These are phyloP conservation scores for Apiospora hydei DNA, from an alignment of 2,329 filamentous ascomycete genomes.

Conservation along the genomic window DNA sequence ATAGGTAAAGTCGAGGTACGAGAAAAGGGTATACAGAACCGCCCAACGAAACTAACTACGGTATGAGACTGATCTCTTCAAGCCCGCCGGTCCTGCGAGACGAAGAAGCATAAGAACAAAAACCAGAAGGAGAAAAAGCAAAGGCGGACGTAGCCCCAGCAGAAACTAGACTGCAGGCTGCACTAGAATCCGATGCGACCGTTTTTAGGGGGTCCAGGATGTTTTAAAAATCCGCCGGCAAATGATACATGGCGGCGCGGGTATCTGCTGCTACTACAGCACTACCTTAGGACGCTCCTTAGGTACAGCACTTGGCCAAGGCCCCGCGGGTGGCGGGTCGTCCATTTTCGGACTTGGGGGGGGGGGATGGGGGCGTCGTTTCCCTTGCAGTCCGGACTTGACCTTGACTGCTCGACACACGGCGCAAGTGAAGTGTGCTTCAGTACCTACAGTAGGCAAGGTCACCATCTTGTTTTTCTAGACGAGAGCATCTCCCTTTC, in stretches of 20 bases:
- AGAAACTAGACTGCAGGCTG: not conserved
- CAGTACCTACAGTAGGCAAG: too few relatives aligned
- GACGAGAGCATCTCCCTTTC: not conserved
- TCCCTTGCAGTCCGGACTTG: slow-evolving; percentile 3
- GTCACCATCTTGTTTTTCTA: slow-evolving; percentile 2
- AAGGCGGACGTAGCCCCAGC: slow-evolving; percentile 4
- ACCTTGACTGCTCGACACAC: not conserved
- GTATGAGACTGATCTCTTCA: slow-evolving; percentile 1
- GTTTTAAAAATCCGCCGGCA: slow-evolving; percentile 7
- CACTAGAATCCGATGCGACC: slow-evolving; percentile 19
- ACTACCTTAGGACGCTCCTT: not conserved
- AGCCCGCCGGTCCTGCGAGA: not conserved
- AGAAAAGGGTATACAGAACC: not conserved
- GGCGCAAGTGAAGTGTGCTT: not conserved
- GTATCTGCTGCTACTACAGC: slow-evolving; percentile 3
- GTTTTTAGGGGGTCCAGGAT: slow-evolving; percentile 15
- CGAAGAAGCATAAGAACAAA: slow-evolving; percentile 16
- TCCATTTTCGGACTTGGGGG: not conserved
- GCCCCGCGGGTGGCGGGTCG: slow-evolving; percentile 1
- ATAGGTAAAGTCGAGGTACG: not conserved
- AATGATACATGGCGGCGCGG: slow-evolving; percentile 18
- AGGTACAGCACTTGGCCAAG: not conserved
- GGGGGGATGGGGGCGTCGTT: not conserved
- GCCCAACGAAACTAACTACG: slow-evolving; percentile 8
- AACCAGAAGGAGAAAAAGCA: slow-evolving; percentile 17